phyloP scores from a whole-genome alignment of 768 basidiomycete species.

The Kwoniella sp. region DNA sequence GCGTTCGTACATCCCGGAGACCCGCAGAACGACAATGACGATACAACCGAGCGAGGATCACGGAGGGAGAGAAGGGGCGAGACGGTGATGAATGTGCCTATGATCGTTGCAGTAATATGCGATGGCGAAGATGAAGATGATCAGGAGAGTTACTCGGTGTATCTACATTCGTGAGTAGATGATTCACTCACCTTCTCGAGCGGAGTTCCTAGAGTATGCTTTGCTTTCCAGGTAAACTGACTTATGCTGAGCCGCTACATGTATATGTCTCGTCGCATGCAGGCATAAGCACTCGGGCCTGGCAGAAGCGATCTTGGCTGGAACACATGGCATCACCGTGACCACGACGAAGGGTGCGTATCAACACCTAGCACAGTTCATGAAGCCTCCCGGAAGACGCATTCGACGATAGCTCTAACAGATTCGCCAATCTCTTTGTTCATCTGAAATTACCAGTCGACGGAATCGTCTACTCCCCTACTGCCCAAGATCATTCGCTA shows the following conservation, averaged over 20 bases:
- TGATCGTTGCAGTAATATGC: slow-evolving; percentile 12
- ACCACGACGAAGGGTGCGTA: slow-evolving; percentile 25
- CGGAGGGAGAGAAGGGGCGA: slow-evolving; percentile 1
- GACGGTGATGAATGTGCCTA: slow-evolving; percentile 31
- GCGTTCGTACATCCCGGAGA: slow-evolving; percentile 32
- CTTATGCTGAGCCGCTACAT: neutral
- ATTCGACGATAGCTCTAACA: too few relatives aligned
- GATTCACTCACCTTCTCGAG: neutral
- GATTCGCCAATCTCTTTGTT: neutral
- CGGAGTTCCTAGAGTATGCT: too few relatives aligned
- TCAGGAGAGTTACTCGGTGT: slow-evolving; percentile 14
- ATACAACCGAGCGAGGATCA: neutral
- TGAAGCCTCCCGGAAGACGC: neutral
- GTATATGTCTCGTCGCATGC: too few relatives aligned
- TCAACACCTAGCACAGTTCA: neutral
- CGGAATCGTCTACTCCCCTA: slow-evolving; percentile 27
- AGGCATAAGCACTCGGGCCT: slow-evolving; percentile 28
- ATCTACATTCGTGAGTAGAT: slow-evolving; percentile 28
- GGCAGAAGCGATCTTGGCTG: slow-evolving; percentile 22
- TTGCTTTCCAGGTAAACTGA: too few relatives aligned
- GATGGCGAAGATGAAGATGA: slow-evolving; percentile 27
- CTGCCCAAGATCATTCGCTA: slow-evolving; percentile 29
- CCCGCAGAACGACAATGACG: neutral
- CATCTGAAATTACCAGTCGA: slow-evolving; percentile 15
- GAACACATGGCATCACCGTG: slow-evolving; percentile 19